A percentile compares a stretch with the other conserved stretches of the same genome.
Conservation (phyloP, 257 asterid genomes). For the Solanum gandarillasii region DNA sequence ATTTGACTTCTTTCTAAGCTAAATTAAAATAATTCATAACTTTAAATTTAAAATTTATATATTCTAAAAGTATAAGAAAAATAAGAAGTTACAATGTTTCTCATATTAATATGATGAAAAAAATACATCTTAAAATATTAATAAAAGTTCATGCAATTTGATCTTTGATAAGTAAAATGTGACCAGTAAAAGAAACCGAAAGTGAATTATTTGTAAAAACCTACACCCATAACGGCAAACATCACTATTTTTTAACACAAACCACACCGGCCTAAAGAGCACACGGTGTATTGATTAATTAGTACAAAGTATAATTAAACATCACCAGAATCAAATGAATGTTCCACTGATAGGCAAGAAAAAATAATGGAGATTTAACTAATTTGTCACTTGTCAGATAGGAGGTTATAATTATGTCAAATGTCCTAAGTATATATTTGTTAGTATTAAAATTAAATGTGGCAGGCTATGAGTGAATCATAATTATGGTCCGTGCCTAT, state of each 20-base stretch:
- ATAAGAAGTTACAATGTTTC: not conserved
- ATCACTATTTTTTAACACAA: not conserved
- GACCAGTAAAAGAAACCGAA: rapidly evolving
- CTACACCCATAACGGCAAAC: not conserved
- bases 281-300: not conserved
- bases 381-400: not conserved
- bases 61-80: too few relatives aligned
- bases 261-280: not conserved
- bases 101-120: too few relatives aligned
- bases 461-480: not conserved
- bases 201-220: not conserved
- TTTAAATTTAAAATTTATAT: too few relatives aligned
- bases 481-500: not conserved
- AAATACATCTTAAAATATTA: too few relatives aligned
- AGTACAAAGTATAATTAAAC: not conserved
- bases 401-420: not conserved
- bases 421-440: not conserved
- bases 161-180: not conserved
- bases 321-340: not conserved
- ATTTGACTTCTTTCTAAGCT: too few relatives aligned
- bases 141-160: too few relatives aligned
- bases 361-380: not conserved
- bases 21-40: not conserved
- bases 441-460: not conserved
- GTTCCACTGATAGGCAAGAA: not conserved